Base-by-base conservation (phyloP, 345 rosid species). In the Hevea brasiliensis region DNA sequence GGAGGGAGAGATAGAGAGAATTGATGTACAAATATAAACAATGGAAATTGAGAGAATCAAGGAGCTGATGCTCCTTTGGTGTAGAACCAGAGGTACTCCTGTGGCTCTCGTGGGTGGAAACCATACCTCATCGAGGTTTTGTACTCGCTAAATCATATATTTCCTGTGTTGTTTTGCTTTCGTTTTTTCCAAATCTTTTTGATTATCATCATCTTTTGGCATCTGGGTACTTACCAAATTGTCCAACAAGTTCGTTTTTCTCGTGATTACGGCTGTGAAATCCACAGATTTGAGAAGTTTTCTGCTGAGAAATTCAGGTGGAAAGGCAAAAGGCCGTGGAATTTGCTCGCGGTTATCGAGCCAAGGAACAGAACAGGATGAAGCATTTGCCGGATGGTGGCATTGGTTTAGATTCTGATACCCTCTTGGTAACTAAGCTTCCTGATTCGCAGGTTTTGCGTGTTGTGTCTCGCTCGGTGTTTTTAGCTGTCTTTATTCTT, bases 401-500 rank as follows among this genome's bases (percentile, higher is more conserved):
- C 41, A 35, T 53, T 62, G 77, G 60, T 20, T 64, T 53, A 40
- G 78, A 67, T 75, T 64, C 79, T 13, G 76, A 74, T 65, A 59
- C 75, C 65, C 71, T 67, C 68, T 35, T 85, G 75, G 81, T 82
- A 59, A 61, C 84, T 61, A 77, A 78, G 75, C 79, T 85, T 57
- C 87, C 88, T 20, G 84, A 82, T 81, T 63, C 81, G 4, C 75
- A 71, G 82, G 64, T 73, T 35, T 6, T 85, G 65, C 80, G 81
- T 40, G 75, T 82, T 54, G 40, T 82, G 56, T 84, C 85, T 24
- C 82, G 85, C 24, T 84, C 88, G 17, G 18, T 87, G 83, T 82
- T 85, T 68, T 72, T 85, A n/a, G 81, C 80, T 1, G 58, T 63
- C 44, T 69, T 84, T 32, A 70, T 87, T 56, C 65, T 84, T 72